Percentiles rank a stretch among this genome's conserved stretches.
Conservation (phyloP, 139 green algal species). For the Coelastrella sp. region DNA sequence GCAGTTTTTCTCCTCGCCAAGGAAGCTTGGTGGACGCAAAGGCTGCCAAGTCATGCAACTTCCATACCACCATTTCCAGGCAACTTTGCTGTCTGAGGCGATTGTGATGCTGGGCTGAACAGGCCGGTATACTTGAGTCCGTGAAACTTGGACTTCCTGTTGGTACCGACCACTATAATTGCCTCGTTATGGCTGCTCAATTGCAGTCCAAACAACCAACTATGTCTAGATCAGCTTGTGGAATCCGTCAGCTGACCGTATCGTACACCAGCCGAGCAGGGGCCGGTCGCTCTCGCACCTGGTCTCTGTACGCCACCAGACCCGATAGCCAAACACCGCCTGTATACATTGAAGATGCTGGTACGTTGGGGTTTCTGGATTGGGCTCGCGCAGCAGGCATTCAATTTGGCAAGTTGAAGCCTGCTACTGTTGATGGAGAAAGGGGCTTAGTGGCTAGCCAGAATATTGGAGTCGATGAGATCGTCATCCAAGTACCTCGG, state of each 20-base stretch:
- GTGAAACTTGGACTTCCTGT: no score
- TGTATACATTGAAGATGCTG: slow-evolving; percentile 48
- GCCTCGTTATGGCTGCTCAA: background rate
- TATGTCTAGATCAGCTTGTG: background rate
- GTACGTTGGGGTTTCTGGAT: slow-evolving; percentile 43
- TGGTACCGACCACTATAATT: background rate
- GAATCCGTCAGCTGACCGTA: background rate
- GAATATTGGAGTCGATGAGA: slow-evolving; percentile 61
- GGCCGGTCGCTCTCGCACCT: background rate
- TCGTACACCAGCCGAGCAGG: background rate
- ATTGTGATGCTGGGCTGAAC: no score
- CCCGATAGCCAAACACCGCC: background rate
- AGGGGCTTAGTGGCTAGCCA: slow-evolving; percentile 66
- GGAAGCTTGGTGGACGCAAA: no score
- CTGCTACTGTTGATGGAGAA: slow-evolving; percentile 59
- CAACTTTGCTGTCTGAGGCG: no score
- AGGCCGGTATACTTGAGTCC: no score
- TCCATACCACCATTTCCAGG: no score
- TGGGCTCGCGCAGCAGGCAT: slow-evolving; percentile 54
- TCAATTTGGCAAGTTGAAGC: slow-evolving; percentile 31
- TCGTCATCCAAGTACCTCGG: slow-evolving; percentile 76
- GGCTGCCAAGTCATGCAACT: no score
- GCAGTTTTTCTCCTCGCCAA: no score
- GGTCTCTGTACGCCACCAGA: background rate
- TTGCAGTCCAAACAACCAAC: background rate